Base-by-base conservation (phyloP, 1,284 basidiomycete species). In the Coriolopsis trogii region DNA sequence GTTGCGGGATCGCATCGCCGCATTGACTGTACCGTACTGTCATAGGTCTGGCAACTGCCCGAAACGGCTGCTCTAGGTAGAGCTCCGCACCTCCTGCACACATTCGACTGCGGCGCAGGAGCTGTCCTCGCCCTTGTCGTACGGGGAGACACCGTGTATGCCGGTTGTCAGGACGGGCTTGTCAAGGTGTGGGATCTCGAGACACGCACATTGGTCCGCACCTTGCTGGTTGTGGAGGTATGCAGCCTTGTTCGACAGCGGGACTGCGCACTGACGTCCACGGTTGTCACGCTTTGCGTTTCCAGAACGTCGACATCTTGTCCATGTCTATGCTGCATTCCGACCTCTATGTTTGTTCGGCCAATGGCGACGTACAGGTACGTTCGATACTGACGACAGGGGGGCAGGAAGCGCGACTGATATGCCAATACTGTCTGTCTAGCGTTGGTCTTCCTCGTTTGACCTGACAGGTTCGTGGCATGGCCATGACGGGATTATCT, bases 151-250 rank as follows among this genome's bases (percentile, higher is more conserved):
- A 92, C 93, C 0, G 78, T 98, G 15, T 97, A 90, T 62, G 95
- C 93, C 0, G 96, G 94, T 0, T 89, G 94, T 61, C 96, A 99
- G 70, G 93, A 93, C 58, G 96, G 96, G 1, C 87, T 90, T 59
- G 91, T 98, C 61, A 90, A 90, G 58, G 88, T 98, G 6, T 87
- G 93, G 75, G 95, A 98, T 67, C 74, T 97, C 9, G 94, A 95
- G 66, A 96, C 93, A 0, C 86, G 85, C 53, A 91, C 92, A 0
- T 74, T 91, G 30, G 86, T 98, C 12, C 79, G 96, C 36, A 91
- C 86, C 0, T 88, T 98, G 46, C 85, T 93, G 16, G 89, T 91
- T 0, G 87, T 94, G 63, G 87, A 91, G 70, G 90, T 89, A 44
- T n/a, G n/a, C n/a, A 21, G 73, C 60, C 16, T 13, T 30, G 9